Evolutionary conservation across 805 yeast species (phyloP).

Genomic region (Wickerhamomyces bisporus): DNA sequence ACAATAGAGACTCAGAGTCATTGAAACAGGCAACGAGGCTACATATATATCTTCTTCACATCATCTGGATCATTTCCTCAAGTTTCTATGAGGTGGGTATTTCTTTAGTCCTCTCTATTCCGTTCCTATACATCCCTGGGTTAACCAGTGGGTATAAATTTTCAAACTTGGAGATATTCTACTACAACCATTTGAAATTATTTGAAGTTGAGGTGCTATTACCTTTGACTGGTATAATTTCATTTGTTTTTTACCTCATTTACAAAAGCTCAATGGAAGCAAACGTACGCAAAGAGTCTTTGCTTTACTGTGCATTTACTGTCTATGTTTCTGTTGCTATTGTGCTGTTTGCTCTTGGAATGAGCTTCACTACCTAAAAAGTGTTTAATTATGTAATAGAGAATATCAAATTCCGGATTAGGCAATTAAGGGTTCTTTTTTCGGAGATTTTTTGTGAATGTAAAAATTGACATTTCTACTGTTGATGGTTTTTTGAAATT

Average conservation of each 20-base stretch:
- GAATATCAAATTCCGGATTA: too few relatives aligned
- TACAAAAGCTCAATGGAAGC: conserved; percentile 7
- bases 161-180: conserved; percentile 28
- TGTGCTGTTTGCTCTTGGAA: too few relatives aligned
- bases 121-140: conserved; percentile 36
- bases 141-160: conserved; percentile 26
- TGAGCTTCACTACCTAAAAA: too few relatives aligned
- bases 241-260: conserved; percentile 11
- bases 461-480: too few relatives aligned
- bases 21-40: conserved; percentile 12
- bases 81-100: conserved; percentile 28
- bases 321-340: too few relatives aligned
- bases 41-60: conserved; percentile 9
- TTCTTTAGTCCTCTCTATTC: conserved; percentile 30
- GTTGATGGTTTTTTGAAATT: too few relatives aligned
- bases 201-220: conserved; percentile 27
- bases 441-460: too few relatives aligned
- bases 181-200: conserved; percentile 24
- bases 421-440: too few relatives aligned
- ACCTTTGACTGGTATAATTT: conserved; percentile 26
- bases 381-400: too few relatives aligned
- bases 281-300: too few relatives aligned
- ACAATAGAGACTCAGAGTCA: not conserved
- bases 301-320: too few relatives aligned
- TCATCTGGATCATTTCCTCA: conserved; percentile 9